Evolutionary conservation across 331 rosid genomes (phyloP).

Genomic region (Ulmus americana): DNA sequence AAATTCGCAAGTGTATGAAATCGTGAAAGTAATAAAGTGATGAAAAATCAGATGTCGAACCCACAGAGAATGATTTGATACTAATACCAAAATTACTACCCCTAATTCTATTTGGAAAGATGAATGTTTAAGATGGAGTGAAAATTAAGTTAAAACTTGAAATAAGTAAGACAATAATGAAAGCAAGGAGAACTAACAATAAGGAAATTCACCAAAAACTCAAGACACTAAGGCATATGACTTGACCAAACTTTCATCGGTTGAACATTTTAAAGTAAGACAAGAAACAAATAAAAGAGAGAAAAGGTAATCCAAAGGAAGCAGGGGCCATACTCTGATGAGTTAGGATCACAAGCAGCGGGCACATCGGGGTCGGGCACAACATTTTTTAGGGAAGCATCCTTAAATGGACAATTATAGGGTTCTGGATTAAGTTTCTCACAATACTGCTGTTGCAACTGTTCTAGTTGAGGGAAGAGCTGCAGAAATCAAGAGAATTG

Average conservation of each 20-base stretch:
- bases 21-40: too few relatives aligned
- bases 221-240: too few relatives aligned
- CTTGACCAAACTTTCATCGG: conserved; percentile 2
- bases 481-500: conserved; percentile 14
- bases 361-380: conserved; percentile 84
- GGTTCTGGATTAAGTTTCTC: conserved; percentile 50
- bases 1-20: not conserved
- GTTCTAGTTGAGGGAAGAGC: conserved; percentile 66
- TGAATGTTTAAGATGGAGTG: too few relatives aligned
- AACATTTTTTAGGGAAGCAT: conserved; percentile 48
- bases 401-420: conserved; percentile 45
- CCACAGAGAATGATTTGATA: too few relatives aligned
- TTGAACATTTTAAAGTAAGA: not conserved
- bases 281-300: conserved; percentile 1
- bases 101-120: too few relatives aligned
- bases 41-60: too few relatives aligned
- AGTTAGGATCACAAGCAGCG: conserved; percentile 53
- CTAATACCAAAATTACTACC: too few relatives aligned
- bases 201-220: not conserved
- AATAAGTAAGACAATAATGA: too few relatives aligned
- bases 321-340: conserved; percentile 54
- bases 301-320: not conserved
- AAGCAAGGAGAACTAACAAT: not conserved
- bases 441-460: conserved; percentile 68
- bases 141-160: too few relatives aligned